Evolutionary conservation across 2,329 filamentous ascomycete genomes (phyloP), one percentile per base, ranked within the genome.

Genomic region (Alternaria conjuncta): DNA sequence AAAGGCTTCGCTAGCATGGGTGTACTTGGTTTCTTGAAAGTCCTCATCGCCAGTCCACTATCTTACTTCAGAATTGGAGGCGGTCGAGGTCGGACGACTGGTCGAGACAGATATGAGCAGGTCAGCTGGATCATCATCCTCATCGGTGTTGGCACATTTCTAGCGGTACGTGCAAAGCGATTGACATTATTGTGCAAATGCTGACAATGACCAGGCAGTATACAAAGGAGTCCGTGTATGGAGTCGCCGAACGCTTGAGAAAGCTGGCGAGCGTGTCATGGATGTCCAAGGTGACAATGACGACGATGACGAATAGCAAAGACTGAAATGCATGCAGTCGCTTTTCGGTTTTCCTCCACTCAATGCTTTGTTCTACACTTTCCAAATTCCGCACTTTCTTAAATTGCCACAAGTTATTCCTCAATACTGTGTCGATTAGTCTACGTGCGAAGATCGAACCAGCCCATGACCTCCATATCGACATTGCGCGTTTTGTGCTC

Each of bases 361-460:
- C 21, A 44, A 43, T n/a, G n/a, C 11, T 55, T 26, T 23, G 23
- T 44, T 25, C 23, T 20, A 21, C 4, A 25, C 15, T 45, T 61
- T 43, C 43, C 25, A 55, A 43, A 45, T 57, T 68, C 79, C 92
- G 93, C 93, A 95, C 92, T 91, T 92, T 92, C 91, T 97, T 97
- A 92, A 97, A 94, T 96, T 97, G 92, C 88, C 93, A 94, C 87
- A 87, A 89, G 83, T 75, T 74, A 70, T 70, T 75, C 66, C 66
- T 86, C 91, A 87, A 87, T 95, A 90, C 89, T 88, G 88, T 94
- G 92, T 89, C 91, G 90, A 96, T 94, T 90, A 96, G 94, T 97
- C 94, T 77, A 92, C 90, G 91, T 96, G 94, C 94, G 92, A 86
- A 97, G 86, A 97, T 87, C 70, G 73, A 86, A 21, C 73, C 71